phyloP scores from a whole-genome alignment of 2,329 filamentous ascomycete species.

The Colletotrichum truncatum region DNA sequence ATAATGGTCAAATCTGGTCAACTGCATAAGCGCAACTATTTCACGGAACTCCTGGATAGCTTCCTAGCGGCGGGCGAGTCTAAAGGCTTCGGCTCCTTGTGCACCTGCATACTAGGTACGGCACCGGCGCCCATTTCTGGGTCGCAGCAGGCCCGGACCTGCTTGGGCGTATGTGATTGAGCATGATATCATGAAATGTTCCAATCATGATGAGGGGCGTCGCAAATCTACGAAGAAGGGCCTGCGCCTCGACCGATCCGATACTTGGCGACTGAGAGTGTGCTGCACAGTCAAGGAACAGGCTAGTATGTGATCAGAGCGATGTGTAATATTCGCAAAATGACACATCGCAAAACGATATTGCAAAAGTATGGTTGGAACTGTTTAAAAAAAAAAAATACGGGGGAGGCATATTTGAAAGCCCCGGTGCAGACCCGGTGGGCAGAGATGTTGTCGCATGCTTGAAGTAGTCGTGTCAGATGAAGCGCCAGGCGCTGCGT shows the following conservation, averaged over 20 bases:
- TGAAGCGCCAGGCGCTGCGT: slow-evolving; percentile 20
- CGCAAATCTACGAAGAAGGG: neutral
- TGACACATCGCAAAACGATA: slow-evolving; percentile 18
- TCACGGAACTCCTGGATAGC: slow-evolving; percentile 7
- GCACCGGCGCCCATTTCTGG: neutral
- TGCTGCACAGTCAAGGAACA: slow-evolving; percentile 5
- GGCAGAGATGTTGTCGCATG: slow-evolving; percentile 3
- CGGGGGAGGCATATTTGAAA: slow-evolving; percentile 26
- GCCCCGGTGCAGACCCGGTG: neutral
- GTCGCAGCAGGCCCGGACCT: slow-evolving; percentile 17
- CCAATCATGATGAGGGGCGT: slow-evolving; percentile 13
- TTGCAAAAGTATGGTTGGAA: neutral
- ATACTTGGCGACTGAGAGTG: slow-evolving; percentile 11
- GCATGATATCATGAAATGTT: slow-evolving; percentile 4
- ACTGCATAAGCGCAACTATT: slow-evolving; percentile 35
- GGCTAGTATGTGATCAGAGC: neutral
- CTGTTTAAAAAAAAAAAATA: slow-evolving; percentile 22
- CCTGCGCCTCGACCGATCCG: neutral
- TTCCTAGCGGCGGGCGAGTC: slow-evolving; percentile 22
- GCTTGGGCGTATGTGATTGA: slow-evolving; percentile 5
- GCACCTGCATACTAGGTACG: slow-evolving; percentile 15
- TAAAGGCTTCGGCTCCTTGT: slow-evolving; percentile 1
- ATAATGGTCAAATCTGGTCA: slow-evolving; percentile 8
- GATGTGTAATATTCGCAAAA: slow-evolving; percentile 5
- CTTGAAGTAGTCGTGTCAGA: slow-evolving; percentile 18